phyloP scores from a whole-genome alignment of 768 basidiomycete species.

The Suillus fuscotomentosus region DNA sequence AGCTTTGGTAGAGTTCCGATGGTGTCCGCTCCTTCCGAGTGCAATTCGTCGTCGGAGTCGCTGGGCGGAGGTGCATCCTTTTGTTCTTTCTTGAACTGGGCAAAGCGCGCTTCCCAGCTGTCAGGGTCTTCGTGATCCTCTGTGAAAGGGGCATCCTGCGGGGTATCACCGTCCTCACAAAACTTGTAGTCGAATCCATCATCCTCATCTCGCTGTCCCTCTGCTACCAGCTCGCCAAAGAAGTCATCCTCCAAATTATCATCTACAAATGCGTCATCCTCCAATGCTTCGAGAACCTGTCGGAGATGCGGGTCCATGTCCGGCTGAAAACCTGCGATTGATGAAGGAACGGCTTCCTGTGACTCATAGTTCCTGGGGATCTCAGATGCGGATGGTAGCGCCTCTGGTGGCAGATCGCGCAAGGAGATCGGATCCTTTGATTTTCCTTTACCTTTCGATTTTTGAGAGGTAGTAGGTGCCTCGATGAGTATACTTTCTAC shows the following conservation, averaged over 20 bases:
- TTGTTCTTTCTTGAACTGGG: constrained; percentile 67
- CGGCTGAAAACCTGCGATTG: constrained; percentile 86
- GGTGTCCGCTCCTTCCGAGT: constrained; percentile 79
- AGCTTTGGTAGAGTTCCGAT: constrained; percentile 72
- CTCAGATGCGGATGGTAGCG: constrained; percentile 69
- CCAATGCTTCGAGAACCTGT: constrained; percentile 90
- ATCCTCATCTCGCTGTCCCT: constrained; percentile 63
- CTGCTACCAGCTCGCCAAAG: constrained; percentile 67
- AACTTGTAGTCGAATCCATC: constrained; percentile 71
- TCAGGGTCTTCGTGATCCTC: constrained; percentile 34
- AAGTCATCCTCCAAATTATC: constrained; percentile 73
- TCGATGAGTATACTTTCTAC: constrained; percentile 81
- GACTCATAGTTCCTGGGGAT: constrained; percentile 74
- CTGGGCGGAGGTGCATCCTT: constrained; percentile 19
- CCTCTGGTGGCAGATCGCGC: constrained; percentile 64
- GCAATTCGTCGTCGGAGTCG: constrained; percentile 51
- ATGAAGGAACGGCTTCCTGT: constrained; percentile 75
- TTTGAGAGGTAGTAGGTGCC: constrained; percentile 50
- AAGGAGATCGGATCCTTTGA: constrained; percentile 39
- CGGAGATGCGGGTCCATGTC: constrained; percentile 96
- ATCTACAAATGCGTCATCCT: constrained; percentile 93
- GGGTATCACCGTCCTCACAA: constrained; percentile 40
- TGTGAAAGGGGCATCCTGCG: constrained; percentile 23
- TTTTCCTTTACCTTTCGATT: constrained; percentile 37
- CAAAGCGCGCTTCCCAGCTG: constrained; percentile 82